Base-by-base conservation (phyloP, 1,284 basidiomycete species). In the Cerioporus squamosus region DNA sequence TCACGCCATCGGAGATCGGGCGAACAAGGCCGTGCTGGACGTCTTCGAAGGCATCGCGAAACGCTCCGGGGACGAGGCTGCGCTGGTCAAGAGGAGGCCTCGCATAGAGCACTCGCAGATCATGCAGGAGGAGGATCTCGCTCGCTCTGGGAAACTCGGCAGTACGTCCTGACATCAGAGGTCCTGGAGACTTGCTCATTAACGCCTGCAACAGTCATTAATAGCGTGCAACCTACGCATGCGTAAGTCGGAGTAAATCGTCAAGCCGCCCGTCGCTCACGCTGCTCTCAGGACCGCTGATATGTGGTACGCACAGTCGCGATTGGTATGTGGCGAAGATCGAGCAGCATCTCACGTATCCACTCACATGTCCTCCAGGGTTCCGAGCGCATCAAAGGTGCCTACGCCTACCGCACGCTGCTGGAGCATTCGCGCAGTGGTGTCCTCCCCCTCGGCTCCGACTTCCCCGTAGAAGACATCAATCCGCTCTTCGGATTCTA, bases 101-200 rank as follows among this genome's bases (percentile, higher is more conserved):
- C 80, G 95, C 22, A 87, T 97, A 24, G 96, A 98, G 70, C 95
- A 98, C 73, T 90, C 94, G 0, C 95, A 98, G 74, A 94, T 97
- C 56, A 79, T 97, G 77, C 82, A 83, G 1, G 74, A 70, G 5
- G 76, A 81, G 1, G 95, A 97, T 71, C 68, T 97, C 12, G 68
- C 81, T 56, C 81, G 94, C 14, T 81, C 87, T 22, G 91, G 88
- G 18, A 76, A 75, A 44, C 79, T 97, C 10, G 92, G 92, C 57
- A 42, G 83, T 72, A 33, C 23, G 10, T 5, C 24, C n/a, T 48
- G 3, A n/a, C 26, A 39, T 4, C 9, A 33, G 23, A 20, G 2
- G 20, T 39, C 47, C n/a, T 54, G 48, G 55, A 43, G 2, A 3
- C 26, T 31, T 40, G 26, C 15, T n/a, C 17, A 39, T 17, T 23